These are phyloP conservation scores for Plectosphaerella sp. DNA, from an alignment of 2,329 filamentous ascomycete species.

Conservation along the genomic window DNA sequence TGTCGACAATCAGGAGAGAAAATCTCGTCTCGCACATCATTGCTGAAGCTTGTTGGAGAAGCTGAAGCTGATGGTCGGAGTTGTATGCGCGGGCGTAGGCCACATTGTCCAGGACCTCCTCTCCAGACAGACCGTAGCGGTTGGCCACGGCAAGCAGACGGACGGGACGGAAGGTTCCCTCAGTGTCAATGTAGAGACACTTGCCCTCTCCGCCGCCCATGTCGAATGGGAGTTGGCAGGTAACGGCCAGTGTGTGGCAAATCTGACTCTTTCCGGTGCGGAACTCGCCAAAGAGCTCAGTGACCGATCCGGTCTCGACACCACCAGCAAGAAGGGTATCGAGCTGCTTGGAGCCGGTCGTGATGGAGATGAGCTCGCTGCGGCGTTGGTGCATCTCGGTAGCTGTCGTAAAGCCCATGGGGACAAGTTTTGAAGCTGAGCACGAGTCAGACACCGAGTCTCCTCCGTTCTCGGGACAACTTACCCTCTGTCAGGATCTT, in stretches of 20 bases:
- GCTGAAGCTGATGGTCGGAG: conserved; percentile 92
- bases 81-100: conserved; percentile 98
- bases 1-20: conserved; percentile 92
- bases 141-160: conserved; percentile 88
- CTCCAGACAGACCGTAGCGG: conserved; percentile 87
- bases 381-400: conserved; percentile 98
- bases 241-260: conserved; percentile 97
- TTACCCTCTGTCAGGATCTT: conserved; percentile 87
- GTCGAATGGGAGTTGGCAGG: conserved; percentile 94
- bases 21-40: conserved; percentile 99
- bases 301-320: conserved; percentile 95
- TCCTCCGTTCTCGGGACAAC: conserved; percentile 8
- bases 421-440: conserved; percentile 87
- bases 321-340: conserved; percentile 93
- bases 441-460: conserved; percentile 9
- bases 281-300: conserved; percentile 97
- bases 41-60: conserved; percentile 88
- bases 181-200: conserved; percentile 96
- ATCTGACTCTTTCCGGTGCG: conserved; percentile 98
- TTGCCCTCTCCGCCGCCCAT: conserved; percentile 99
- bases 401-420: conserved; percentile 98
- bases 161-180: conserved; percentile 93
- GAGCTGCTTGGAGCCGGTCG: conserved; percentile 94
- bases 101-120: conserved; percentile 97
- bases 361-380: conserved; percentile 96